These are phyloP conservation scores for Cyclotella kingstonii DNA, from an alignment of 108 stramenopile species.

Conservation along the genomic window DNA sequence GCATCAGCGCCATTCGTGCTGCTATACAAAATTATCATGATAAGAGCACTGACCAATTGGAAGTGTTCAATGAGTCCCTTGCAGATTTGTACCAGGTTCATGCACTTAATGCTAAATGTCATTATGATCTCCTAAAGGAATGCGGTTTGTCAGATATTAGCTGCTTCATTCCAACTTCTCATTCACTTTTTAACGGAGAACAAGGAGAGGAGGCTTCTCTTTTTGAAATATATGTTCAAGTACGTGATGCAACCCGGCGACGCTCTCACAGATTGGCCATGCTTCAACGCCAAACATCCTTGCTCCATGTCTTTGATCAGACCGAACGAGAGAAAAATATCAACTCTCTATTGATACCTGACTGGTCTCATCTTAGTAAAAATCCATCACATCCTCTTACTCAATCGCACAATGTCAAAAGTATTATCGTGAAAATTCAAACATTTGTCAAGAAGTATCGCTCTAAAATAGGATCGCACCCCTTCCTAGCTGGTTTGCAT, in stretches of 20 bases:
- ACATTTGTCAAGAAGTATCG: conserved; percentile 37
- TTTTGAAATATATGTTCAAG: conserved; percentile 28
- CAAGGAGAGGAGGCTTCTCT: neutral
- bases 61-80: conserved; percentile 10
- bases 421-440: conserved; percentile 12
- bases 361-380: too few relatives aligned
- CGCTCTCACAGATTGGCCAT: conserved; percentile 31
- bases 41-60: neutral
- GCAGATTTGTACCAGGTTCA: conserved; percentile 24
- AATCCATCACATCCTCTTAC: conserved; percentile 1
- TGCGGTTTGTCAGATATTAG: conserved; percentile 38
- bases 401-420: conserved; percentile 15
- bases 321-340: neutral
- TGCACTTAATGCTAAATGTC: conserved; percentile 6
- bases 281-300: conserved; percentile 31
- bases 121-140: conserved; percentile 24
- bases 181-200: neutral
- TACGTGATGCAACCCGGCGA: conserved; percentile 34
- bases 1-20: conserved; percentile 26
- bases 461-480: conserved; percentile 38
- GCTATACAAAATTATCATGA: neutral
- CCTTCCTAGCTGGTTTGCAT: conserved; percentile 45
- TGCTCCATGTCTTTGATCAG: conserved; percentile 29
- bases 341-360: too few relatives aligned
- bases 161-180: conserved; percentile 5